A percentile compares a stretch with the other conserved stretches of the same genome.
Evolutionary conservation across 2,329 filamentous ascomycete species (phyloP).

Genomic region (Bipolaris gigantea): DNA sequence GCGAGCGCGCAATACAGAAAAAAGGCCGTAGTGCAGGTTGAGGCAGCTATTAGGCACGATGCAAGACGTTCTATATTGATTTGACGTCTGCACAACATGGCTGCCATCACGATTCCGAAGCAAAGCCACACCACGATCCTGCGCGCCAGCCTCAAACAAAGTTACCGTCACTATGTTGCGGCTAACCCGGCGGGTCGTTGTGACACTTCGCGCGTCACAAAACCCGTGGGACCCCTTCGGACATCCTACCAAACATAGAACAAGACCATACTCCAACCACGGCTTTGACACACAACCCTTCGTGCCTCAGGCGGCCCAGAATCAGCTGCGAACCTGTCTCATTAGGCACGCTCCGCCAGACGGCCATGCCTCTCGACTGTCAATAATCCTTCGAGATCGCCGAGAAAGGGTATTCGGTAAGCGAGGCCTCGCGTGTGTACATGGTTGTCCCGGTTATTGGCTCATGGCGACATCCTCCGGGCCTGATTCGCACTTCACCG

Average conservation of each 20-base stretch:
- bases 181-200: conserved; percentile 32
- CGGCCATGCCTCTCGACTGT: conserved; percentile 18
- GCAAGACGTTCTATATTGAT: conserved; percentile 42
- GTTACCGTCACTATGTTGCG: conserved; percentile 34
- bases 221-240: conserved; percentile 33
- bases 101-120: conserved; percentile 23
- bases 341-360: conserved; percentile 21
- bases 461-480: conserved; percentile 14
- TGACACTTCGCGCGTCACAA: conserved; percentile 40
- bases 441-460: conserved; percentile 18
- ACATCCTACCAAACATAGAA: conserved; percentile 30
- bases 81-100: conserved; percentile 31
- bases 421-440: conserved; percentile 10
- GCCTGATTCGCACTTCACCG: conserved; percentile 15
- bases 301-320: conserved; percentile 19
- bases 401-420: conserved; percentile 2
- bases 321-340: conserved; percentile 23
- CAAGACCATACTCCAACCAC: conserved; percentile 28
- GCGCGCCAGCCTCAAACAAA: conserved; percentile 43
- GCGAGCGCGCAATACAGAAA: conserved; percentile 18
- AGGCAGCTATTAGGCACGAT: conserved; percentile 25
- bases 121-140: conserved; percentile 35
- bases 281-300: conserved; percentile 17
- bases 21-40: conserved; percentile 27
- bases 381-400: conserved; percentile 12